Conservation (phyloP, 371 early-diverging fungal species). For the Mortierella sp. region DNA sequence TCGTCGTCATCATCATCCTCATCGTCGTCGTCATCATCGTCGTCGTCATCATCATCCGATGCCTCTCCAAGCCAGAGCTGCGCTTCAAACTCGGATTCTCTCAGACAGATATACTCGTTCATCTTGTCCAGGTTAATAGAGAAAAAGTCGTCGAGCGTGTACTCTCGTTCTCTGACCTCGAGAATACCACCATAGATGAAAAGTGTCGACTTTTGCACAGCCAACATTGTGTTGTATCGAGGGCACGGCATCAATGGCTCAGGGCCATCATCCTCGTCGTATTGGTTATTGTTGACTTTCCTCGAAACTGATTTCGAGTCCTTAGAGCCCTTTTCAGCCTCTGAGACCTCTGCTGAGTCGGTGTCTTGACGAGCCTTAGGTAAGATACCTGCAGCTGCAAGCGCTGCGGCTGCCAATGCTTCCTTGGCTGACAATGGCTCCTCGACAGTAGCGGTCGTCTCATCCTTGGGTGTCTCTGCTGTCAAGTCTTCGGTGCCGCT, state of each 20-base stretch:
- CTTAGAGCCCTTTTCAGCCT: constrained; percentile 10
- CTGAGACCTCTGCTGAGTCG: constrained; percentile 13
- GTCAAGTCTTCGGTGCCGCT: background rate
- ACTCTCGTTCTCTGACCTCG: constrained; percentile 64
- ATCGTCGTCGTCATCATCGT: constrained; percentile 52
- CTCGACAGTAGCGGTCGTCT: background rate
- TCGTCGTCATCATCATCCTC: constrained; percentile 56
- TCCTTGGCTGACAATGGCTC: constrained; percentile 26
- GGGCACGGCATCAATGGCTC: constrained; percentile 58
- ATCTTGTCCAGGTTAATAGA: constrained; percentile 70
- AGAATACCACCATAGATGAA: constrained; percentile 71
- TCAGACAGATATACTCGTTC: constrained; percentile 61
- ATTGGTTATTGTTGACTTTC: constrained; percentile 1
- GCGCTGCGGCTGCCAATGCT: constrained; percentile 43
- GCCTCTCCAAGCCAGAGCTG: constrained; percentile 61
- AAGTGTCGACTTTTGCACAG: constrained; percentile 59
- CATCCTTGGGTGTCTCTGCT: constrained; percentile 6
- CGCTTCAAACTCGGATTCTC: constrained; percentile 55
- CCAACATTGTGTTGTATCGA: constrained; percentile 71
- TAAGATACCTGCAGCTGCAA: constrained; percentile 49
- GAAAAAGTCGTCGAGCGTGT: constrained; percentile 70
- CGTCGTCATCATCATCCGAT: constrained; percentile 56
- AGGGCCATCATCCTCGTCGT: constrained; percentile 36
- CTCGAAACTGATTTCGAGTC: constrained; percentile 14
- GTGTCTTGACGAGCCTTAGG: constrained; percentile 28